These are phyloP conservation scores for Pisolithus microcarpus DNA, from an alignment of 768 basidiomycete species.

Conservation along the genomic window DNA sequence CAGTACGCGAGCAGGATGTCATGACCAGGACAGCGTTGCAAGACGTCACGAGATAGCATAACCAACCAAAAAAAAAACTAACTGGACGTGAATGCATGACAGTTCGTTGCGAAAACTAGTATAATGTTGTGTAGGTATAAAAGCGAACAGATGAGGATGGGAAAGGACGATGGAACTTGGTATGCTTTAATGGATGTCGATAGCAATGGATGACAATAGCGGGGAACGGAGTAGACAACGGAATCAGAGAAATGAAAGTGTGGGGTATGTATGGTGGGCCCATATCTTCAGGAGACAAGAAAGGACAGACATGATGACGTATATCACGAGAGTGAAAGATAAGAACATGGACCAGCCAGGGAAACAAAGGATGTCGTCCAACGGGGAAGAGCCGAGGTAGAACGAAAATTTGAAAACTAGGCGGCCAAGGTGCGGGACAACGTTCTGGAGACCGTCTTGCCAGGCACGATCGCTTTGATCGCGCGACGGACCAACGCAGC, in stretches of 20 bases:
- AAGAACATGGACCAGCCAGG: constrained; percentile 2
- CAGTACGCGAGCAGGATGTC: constrained; percentile 1
- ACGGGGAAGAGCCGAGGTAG: constrained; percentile 17
- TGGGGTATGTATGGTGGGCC: constrained; percentile 2
- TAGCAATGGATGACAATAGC: constrained; percentile 30
- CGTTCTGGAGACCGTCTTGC: constrained; percentile 47
- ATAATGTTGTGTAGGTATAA: constrained; percentile 2
- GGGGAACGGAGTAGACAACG: constrained; percentile 28
- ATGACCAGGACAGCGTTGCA: constrained; percentile 10
- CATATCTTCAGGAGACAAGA: constrained; percentile 4
- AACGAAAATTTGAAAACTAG: constrained; percentile 9
- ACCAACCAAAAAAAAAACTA: constrained; percentile 1
- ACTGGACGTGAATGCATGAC: constrained; percentile 12
- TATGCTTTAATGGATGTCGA: constrained; percentile 18
- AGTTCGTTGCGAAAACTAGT: constrained; percentile 11
- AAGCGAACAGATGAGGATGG: background rate
- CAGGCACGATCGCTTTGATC: constrained; percentile 69
- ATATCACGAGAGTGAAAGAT: constrained; percentile 7
- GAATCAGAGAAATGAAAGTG: constrained; percentile 16
- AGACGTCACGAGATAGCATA: constrained; percentile 16
- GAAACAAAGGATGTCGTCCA: background rate
- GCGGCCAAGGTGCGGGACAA: constrained; percentile 34
- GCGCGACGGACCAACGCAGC: constrained; percentile 60
- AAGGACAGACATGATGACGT: constrained; percentile 14
- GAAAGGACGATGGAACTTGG: background rate